Percentiles rank a stretch among this genome's conserved stretches.
Evolutionary conservation across 139 green algal species (phyloP).

Genomic region (Chlamydomonas schloesseri): DNA sequence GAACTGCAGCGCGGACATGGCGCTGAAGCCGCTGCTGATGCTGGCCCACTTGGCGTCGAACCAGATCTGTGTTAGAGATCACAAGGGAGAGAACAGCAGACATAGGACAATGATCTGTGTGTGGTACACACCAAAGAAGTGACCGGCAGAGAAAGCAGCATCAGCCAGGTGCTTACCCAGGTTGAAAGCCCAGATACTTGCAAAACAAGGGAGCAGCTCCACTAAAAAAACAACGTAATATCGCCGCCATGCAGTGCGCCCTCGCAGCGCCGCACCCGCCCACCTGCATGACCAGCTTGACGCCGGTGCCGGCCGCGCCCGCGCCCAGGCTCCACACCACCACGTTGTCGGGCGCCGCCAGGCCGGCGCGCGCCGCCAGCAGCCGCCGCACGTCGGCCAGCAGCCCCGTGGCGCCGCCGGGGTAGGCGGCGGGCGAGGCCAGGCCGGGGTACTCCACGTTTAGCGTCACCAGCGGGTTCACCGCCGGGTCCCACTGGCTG

Average conservation of each 20-base stretch:
- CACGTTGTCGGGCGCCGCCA: neutral
- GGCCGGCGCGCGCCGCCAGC: slow-evolving; percentile 32
- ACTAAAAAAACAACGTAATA: too few relatives aligned
- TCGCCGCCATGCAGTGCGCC: too few relatives aligned
- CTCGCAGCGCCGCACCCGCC: too few relatives aligned
- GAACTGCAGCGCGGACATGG: slow-evolving; percentile 24
- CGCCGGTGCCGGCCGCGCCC: neutral
- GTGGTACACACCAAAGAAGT: too few relatives aligned
- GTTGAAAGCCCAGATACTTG: too few relatives aligned
- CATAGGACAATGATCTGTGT: too few relatives aligned
- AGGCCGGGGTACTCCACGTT: slow-evolving; percentile 13
- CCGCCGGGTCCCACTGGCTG: neutral
- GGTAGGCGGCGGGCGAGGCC: neutral
- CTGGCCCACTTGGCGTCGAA: slow-evolving; percentile 41
- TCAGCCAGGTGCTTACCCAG: too few relatives aligned
- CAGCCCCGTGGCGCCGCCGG: slow-evolving; percentile 25
- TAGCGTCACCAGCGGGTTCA: slow-evolving; percentile 43
- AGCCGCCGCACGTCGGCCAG: slow-evolving; percentile 36
- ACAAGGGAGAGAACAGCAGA: neutral
- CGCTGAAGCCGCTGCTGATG: neutral
- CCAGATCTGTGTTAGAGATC: neutral
- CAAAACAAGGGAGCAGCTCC: too few relatives aligned
- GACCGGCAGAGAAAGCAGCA: too few relatives aligned
- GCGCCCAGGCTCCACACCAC: slow-evolving; percentile 2
- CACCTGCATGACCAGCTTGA: neutral